phyloP scores from a whole-genome alignment of 768 basidiomycete genomes.

The Albatrellus ellisii region DNA sequence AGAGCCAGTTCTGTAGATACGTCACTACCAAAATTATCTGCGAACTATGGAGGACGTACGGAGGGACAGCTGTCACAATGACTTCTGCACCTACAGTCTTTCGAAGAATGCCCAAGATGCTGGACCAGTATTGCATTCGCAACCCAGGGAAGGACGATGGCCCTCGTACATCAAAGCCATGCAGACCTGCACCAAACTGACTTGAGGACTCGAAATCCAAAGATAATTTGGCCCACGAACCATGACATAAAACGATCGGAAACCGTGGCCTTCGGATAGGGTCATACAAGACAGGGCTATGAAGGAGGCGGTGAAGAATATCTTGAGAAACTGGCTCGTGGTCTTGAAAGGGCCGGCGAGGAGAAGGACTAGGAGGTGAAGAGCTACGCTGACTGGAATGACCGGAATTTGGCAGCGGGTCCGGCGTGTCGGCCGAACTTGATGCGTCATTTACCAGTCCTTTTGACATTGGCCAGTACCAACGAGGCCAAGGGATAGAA shows the following conservation, averaged over 20 bases:
- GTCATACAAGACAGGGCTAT: slow-evolving; percentile 66
- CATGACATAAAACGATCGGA: slow-evolving; percentile 94
- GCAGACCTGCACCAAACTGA: slow-evolving; percentile 45
- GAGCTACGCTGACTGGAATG: background rate
- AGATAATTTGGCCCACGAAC: slow-evolving; percentile 28
- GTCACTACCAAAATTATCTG: background rate
- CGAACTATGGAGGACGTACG: slow-evolving; percentile 35
- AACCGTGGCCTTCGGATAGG: slow-evolving; percentile 71
- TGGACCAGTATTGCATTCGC: slow-evolving; percentile 90
- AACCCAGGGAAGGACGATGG: slow-evolving; percentile 72
- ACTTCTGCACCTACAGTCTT: slow-evolving; percentile 83
- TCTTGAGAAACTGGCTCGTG: slow-evolving; percentile 21
- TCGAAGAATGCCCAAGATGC: slow-evolving; percentile 68
- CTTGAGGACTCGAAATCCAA: background rate
- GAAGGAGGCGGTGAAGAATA: slow-evolving; percentile 56
- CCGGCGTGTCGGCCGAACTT: background rate
- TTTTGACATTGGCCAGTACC: slow-evolving; percentile 5
- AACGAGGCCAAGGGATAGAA: slow-evolving; percentile 4
- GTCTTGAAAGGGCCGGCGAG: slow-evolving; percentile 7
- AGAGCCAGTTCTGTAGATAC: slow-evolving; percentile 63
- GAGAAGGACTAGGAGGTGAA: slow-evolving; percentile 8
- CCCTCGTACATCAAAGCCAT: slow-evolving; percentile 89
- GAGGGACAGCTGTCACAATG: slow-evolving; percentile 90
- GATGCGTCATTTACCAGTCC: background rate
- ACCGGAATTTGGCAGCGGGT: background rate